Base-by-base conservation (phyloP, 2,329 filamentous ascomycete species). In the Colletotrichum sp. region DNA sequence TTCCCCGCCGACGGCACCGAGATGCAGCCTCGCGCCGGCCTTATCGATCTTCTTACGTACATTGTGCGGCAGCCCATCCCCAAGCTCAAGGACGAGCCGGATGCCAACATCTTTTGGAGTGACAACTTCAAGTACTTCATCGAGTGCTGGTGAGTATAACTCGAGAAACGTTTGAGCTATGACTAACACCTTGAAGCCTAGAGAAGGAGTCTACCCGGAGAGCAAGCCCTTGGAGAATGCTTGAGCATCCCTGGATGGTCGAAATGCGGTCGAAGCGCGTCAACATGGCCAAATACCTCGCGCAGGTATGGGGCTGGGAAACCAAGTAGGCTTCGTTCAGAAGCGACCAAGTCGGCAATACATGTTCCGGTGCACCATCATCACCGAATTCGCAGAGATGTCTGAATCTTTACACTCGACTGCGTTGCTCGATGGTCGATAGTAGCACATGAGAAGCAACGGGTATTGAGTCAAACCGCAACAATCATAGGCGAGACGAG, bases 71-170 rank as follows among this genome's bases (percentile, higher is more conserved):
- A 99, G 84, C 94, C 95, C 5, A 98, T 98, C 75, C 97, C 97
- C 4, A 97, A 96, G 84, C 88, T 99, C 78, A 98, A 98, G 85
- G 97, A 99, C 79, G 97, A 99, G 85, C 95, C 95, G 1, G 93
- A 95, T 36, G 95, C 94, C 79, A 93, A 93, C 75, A 97, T 99
- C 79, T 94, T 93, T 82, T 99, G 97, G 97, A 98, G 95, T 80
- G 95, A 97, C 80, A 98, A 95, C 82, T 98, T 99, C 87, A 99
- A 99, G 85, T 98, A 98, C 84, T 99, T 99, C 81, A 98, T 99
- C 80, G 96, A 98, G 87, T 98, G 96, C 91, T 98, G 97, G 96
- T 98, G 91, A 83, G 95, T 93, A 71, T 16, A 43, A 16, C 18
- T 34, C 15, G 52, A n/a, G 61, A 28, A 62, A 15, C 4, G 15